Percentiles rank a stretch among this genome's conserved stretches.
Conservation (phyloP, 169 alveolate species). For the Eimeria acervulina region DNA sequence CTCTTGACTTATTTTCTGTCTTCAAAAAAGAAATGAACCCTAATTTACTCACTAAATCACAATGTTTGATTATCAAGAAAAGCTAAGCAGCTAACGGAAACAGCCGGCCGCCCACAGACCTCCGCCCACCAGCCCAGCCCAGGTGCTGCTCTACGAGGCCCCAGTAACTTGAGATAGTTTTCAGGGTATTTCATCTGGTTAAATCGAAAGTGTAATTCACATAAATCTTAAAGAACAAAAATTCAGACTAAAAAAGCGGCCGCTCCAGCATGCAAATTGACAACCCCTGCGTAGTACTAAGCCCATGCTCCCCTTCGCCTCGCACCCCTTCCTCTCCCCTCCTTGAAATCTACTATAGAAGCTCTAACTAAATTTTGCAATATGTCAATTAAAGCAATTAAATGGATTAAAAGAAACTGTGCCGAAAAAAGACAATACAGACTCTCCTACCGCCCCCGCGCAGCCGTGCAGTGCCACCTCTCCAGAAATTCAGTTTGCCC, state of each 20-base stretch:
- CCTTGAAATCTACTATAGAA: neutral
- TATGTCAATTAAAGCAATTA: neutral
- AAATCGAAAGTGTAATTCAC: neutral
- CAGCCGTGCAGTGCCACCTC: neutral
- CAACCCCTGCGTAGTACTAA: neutral
- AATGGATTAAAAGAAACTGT: neutral
- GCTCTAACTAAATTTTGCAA: neutral
- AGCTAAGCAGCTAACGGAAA: neutral
- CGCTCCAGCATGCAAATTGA: neutral
- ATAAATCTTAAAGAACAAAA: neutral
- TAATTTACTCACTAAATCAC: neutral
- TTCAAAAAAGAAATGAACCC: neutral
- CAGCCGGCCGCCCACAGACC: neutral
- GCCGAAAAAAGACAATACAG: neutral
- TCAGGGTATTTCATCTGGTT: neutral
- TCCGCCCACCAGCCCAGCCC: constrained; percentile 58
- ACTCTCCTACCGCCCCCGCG: neutral
- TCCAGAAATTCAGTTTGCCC: neutral
- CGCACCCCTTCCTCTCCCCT: constrained; percentile 1
- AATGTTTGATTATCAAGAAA: neutral
- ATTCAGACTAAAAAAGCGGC: neutral
- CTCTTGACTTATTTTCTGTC: neutral
- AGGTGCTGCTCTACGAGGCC: constrained; percentile 9
- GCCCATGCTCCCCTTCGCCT: neutral
- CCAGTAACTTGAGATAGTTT: neutral